phyloP scores from a whole-genome alignment of 768 basidiomycete genomes.

The Suillus clintonianus region DNA sequence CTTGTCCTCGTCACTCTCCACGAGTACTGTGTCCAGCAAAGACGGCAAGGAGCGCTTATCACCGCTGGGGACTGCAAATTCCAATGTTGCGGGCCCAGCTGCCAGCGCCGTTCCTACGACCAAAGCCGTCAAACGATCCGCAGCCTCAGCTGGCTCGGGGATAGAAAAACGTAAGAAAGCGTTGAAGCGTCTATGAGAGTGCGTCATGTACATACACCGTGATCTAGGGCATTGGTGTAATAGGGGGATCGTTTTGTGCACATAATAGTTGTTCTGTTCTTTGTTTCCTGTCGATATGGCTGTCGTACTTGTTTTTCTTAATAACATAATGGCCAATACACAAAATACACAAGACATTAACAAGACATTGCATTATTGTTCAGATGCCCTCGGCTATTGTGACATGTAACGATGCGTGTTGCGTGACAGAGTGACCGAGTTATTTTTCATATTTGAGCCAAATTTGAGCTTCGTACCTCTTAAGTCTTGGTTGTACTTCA shows the following conservation, averaged over 20 bases:
- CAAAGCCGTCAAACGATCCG: slow-evolving; percentile 68
- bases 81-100: slow-evolving; percentile 53
- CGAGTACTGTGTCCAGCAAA: slow-evolving; percentile 29
- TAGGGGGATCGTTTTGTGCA: not conserved
- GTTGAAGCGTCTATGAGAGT: slow-evolving; percentile 65
- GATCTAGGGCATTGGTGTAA: not conserved
- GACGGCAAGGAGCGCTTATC: slow-evolving; percentile 62
- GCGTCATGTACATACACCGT: slow-evolving; percentile 5
- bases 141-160: slow-evolving; percentile 57
- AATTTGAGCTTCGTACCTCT: not conserved
- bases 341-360: not conserved
- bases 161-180: slow-evolving; percentile 90
- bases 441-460: slow-evolving; percentile 2
- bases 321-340: not conserved
- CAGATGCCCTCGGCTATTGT: not conserved
- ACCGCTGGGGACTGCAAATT: slow-evolving; percentile 70
- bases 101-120: slow-evolving; percentile 32
- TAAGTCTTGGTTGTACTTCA: not conserved
- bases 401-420: slow-evolving; percentile 21
- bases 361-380: no score
- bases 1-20: slow-evolving; percentile 41
- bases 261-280: not conserved
- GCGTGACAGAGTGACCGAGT: slow-evolving; percentile 6
- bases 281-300: not conserved
- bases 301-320: not conserved